These are phyloP conservation scores for Coemansia sp. DNA, from an alignment of 192 early-diverging fungal species.

Conservation along the genomic window DNA sequence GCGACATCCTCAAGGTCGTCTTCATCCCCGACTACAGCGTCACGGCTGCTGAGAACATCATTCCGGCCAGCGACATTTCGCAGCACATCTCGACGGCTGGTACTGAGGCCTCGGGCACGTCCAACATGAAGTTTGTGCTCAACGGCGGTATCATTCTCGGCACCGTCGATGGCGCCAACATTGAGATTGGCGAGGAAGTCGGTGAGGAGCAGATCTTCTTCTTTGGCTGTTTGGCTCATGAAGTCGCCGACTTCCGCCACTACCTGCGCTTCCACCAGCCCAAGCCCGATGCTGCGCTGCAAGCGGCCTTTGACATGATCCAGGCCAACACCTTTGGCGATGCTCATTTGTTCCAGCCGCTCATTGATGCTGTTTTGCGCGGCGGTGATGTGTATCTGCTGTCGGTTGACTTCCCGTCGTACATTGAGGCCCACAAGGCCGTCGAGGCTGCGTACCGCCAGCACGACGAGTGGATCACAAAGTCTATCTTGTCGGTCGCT, in stretches of 20 bases:
- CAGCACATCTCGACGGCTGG: conserved; percentile 99
- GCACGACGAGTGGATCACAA: conserved; percentile 80
- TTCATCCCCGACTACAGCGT: conserved; percentile 99
- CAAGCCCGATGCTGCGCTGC: conserved; percentile 76
- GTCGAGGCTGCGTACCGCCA: conserved; percentile 89
- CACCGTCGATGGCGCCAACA: conserved; percentile 97
- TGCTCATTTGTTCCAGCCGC: conserved; percentile 69
- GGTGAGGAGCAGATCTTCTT: conserved; percentile 97
- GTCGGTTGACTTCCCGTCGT: conserved; percentile 81
- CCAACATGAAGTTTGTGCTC: conserved; percentile 99
- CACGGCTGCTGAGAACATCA: conserved; percentile 91
- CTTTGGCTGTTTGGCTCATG: conserved; percentile 88
- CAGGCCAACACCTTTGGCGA: conserved; percentile 82
- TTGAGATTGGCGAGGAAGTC: conserved; percentile 97
- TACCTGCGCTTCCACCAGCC: conserved; percentile 79
- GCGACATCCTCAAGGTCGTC: conserved; percentile 87
- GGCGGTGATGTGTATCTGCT: conserved; percentile 76
- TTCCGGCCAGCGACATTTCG: conserved; percentile 98
- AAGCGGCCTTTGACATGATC: conserved; percentile 79
- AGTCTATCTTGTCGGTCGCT: conserved; percentile 86
- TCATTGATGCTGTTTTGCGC: conserved; percentile 76
- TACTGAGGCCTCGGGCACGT: conserved; percentile 98
- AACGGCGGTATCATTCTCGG: conserved; percentile 98
- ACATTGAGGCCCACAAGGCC: conserved; percentile 66
- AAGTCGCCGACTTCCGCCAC: conserved; percentile 95